These are phyloP conservation scores for Calocybe indica DNA, from an alignment of 768 basidiomycete species.

Conservation along the genomic window DNA sequence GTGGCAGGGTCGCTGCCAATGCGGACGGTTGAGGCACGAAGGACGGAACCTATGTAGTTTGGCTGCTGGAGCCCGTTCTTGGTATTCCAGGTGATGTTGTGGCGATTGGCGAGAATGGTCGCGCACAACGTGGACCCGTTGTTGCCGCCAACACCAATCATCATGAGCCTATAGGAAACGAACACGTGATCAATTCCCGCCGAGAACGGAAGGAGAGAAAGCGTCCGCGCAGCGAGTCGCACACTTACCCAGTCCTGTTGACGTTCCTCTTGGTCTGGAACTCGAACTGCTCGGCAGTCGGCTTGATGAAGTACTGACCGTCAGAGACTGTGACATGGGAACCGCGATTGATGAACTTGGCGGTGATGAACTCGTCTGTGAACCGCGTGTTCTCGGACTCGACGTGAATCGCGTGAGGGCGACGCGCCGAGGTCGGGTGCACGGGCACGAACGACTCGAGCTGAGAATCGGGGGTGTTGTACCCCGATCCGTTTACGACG, in stretches of 20 bases:
- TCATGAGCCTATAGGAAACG: slow-evolving; percentile 66
- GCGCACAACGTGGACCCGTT: slow-evolving; percentile 93
- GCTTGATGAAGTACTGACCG: slow-evolving; percentile 75
- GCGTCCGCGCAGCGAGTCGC: too few relatives aligned
- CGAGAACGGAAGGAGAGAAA: slow-evolving; percentile 4
- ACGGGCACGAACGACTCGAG: slow-evolving; percentile 64
- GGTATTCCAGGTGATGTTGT: slow-evolving; percentile 93
- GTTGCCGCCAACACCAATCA: slow-evolving; percentile 97
- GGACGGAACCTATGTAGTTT: slow-evolving; percentile 96
- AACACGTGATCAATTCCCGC: slow-evolving; percentile 8
- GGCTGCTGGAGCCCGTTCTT: slow-evolving; percentile 89
- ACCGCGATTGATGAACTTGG: slow-evolving; percentile 79
- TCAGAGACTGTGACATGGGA: slow-evolving; percentile 62
- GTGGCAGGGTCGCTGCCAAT: slow-evolving; percentile 76
- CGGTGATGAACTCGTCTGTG: slow-evolving; percentile 75
- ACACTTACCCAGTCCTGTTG: slow-evolving; percentile 83
- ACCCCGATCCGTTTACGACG: slow-evolving; percentile 45
- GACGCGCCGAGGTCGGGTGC: slow-evolving; percentile 83
- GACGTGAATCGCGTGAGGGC: slow-evolving; percentile 70
- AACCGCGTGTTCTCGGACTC: slow-evolving; percentile 78
- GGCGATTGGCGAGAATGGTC: slow-evolving; percentile 92
- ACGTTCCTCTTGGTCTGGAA: slow-evolving; percentile 88
- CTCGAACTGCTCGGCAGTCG: slow-evolving; percentile 76
- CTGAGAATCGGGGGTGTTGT: slow-evolving; percentile 66
- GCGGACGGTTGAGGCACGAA: slow-evolving; percentile 92